Conservation (phyloP, 2,329 filamentous ascomycete genomes). For the Ciborinia camelliae region DNA sequence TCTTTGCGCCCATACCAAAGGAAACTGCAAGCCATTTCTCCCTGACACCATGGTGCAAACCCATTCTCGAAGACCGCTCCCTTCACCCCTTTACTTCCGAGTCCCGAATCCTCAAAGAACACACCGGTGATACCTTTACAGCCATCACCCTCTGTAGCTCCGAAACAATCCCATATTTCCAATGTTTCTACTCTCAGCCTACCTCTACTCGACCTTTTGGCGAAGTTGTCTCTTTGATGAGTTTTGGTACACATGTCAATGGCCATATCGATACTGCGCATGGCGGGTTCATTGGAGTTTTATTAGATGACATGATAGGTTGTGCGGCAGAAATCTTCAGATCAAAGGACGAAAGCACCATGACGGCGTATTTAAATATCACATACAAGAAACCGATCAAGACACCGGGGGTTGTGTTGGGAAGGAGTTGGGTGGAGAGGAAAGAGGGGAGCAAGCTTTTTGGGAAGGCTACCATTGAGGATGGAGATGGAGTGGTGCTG, state of each 20-base stretch:
- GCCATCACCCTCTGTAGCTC: slow-evolving; percentile 5
- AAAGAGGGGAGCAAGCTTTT: slow-evolving; percentile 54
- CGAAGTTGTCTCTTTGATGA: slow-evolving; percentile 25
- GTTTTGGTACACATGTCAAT: slow-evolving; percentile 51
- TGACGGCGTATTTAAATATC: slow-evolving; percentile 54
- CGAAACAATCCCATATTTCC: slow-evolving; percentile 28
- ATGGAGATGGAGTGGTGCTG: slow-evolving; percentile 47
- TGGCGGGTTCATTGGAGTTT: slow-evolving; percentile 54
- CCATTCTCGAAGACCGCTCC: slow-evolving; percentile 25
- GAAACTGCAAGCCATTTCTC: slow-evolving; percentile 25
- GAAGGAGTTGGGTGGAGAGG: slow-evolving; percentile 44
- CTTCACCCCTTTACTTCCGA: slow-evolving; percentile 24
- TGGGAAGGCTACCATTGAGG: slow-evolving; percentile 47
- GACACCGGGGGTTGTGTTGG: slow-evolving; percentile 49
- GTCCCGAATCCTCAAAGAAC: slow-evolving; percentile 8
- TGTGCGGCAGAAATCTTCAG: slow-evolving; percentile 20
- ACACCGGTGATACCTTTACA: slow-evolving; percentile 24
- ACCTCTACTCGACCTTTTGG: slow-evolving; percentile 3
- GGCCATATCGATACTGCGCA: slow-evolving; percentile 55
- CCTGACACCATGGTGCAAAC: slow-evolving; percentile 23
- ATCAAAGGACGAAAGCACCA: slow-evolving; percentile 25
- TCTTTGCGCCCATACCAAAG: neutral
- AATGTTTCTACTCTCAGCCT: slow-evolving; percentile 25
- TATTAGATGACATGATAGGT: slow-evolving; percentile 55
- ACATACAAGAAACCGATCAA: slow-evolving; percentile 51